Base-by-base conservation (phyloP, 257 asterid species). In the Gardenia jasminoides region DNA sequence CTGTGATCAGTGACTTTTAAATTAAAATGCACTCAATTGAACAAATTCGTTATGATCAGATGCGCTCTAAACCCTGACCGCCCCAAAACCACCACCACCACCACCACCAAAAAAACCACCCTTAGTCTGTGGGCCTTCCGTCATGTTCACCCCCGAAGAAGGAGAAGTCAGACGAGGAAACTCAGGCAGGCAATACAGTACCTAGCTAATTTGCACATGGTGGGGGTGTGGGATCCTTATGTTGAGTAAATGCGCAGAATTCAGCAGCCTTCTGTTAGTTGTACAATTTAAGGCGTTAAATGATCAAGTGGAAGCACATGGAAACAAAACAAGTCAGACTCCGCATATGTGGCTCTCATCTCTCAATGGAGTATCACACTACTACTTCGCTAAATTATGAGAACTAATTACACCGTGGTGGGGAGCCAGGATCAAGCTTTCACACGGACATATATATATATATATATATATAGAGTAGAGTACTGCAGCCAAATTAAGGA, bases 261-360 rank as follows among this genome's bases (percentile, higher is more conserved):
- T 22, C 72, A 65, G 28, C 33, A 79, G 4, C 3, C 50, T 46
- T 13, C 24, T 50, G 12, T 66, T 78, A 75, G 78, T 24, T 84
- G 80, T 30, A 70, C 59, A 70, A 79, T 80, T 80, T 58, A 76
- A 81, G 43, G 67, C 80, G 54, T 78, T 7, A 20, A 20, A 58
- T 58, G 65, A 50, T 50, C 6, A 15, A 50, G 58, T 3, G 17
- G 2, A 15, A 50, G 22, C 58, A 50, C 58, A 15, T 50, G 48
- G 48, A 7, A 44, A 44, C 48, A 44, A 6, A 44, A 36, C 41
- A 36, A 36, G 4, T 36, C 11, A 7, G 7, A 44, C 48, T n/a
- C n/a, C 48, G 7, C 11, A 1, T 10, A 2, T 46, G 50, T 46
- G 12, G 22, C 19, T 15, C 58, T 50, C 58, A 15, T 50, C 5